phyloP scores from a whole-genome alignment of 2,329 filamentous ascomycete genomes.

The Xylariales sp. region DNA sequence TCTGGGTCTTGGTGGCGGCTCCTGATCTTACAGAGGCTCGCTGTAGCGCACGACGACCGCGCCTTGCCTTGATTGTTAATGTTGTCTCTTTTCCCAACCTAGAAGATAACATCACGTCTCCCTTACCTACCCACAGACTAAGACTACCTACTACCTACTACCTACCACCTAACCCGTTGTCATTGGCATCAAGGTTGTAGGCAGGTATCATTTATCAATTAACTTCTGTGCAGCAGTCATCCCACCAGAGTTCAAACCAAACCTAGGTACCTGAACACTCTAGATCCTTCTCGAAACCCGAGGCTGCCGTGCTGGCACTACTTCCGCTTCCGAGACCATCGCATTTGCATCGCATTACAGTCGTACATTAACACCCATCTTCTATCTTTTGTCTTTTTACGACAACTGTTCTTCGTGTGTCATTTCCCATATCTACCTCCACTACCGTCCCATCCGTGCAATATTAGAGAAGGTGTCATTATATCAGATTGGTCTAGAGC shows the following conservation, averaged over 20 bases:
- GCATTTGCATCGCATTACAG: constrained; percentile 18
- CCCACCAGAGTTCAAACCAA: constrained; percentile 1
- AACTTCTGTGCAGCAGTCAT: neutral
- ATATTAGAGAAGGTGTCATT: constrained; percentile 1
- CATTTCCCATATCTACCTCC: constrained; percentile 1
- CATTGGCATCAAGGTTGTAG: neutral
- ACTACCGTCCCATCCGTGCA: neutral
- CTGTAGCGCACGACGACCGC: neutral
- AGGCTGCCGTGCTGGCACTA: constrained; percentile 30
- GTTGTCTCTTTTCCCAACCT: constrained; percentile 7
- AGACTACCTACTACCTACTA: too few species aligned
- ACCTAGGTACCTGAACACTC: constrained; percentile 2
- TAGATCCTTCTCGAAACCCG: constrained; percentile 46
- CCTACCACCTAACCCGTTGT: neutral
- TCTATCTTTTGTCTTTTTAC: constrained; percentile 22
- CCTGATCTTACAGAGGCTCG: neutral
- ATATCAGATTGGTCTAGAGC: neutral
- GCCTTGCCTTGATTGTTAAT: constrained; percentile 36
- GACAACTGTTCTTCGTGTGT: constrained; percentile 15
- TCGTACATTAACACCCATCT: constrained; percentile 19
- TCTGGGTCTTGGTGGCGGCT: constrained; percentile 26
- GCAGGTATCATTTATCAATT: constrained; percentile 10
- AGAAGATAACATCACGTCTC: constrained; percentile 2
- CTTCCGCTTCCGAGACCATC: constrained; percentile 21
- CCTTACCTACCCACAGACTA: neutral